Base-by-base conservation (phyloP, 2,329 filamentous ascomycete species). In the Hyphodiscus sp. region DNA sequence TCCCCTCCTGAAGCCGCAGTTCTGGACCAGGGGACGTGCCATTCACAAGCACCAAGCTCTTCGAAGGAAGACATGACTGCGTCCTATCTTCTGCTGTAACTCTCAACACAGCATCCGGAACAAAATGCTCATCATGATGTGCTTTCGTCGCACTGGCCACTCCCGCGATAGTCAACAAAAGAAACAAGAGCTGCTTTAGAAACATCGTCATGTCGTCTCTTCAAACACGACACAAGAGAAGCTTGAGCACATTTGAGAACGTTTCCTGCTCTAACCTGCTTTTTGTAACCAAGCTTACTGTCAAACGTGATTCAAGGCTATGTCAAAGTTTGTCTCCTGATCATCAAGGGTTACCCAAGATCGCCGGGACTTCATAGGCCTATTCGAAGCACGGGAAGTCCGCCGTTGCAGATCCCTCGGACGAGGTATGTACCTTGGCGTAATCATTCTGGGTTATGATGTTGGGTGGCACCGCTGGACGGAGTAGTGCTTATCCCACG, bases 1-100 rank as follows among this genome's bases (percentile, higher is more conserved):
- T 65, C 11, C 72, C 74, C 29, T 73, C 69, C 20, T 64, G 58
- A 2, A 80, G 65, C 20, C 70, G 67, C 2, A 79, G 49, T 13
- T 67, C 60, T 2, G 77, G 76, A 8, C 74, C 77, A 10, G 77
- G 76, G 29, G 69, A 69, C 1, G 74, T 74, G 20, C 75, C 75
- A 64, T 79, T 79, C 41, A 78, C 65, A 16, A 78, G 56, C 0
- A 73, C 71, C 9, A 73, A 53, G 64, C 65, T 16, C 70, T 68
- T 42, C 58, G 62, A 47, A 67, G 65, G 57, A 67, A 76, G 49
- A 67, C 72, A 59, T 71, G 66, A 45, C 58, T 66, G 50, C 5
- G 56, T 50, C 7, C 70, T 63, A 23, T 70, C 68, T 48, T 67
- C 61, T 26, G 68, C 67, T 1, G 73, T 74, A 0, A 74, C 64